Evolutionary conservation across 805 yeast genomes (phyloP), one percentile per base, ranked within the genome.

Genomic region (Candida boidinii): DNA sequence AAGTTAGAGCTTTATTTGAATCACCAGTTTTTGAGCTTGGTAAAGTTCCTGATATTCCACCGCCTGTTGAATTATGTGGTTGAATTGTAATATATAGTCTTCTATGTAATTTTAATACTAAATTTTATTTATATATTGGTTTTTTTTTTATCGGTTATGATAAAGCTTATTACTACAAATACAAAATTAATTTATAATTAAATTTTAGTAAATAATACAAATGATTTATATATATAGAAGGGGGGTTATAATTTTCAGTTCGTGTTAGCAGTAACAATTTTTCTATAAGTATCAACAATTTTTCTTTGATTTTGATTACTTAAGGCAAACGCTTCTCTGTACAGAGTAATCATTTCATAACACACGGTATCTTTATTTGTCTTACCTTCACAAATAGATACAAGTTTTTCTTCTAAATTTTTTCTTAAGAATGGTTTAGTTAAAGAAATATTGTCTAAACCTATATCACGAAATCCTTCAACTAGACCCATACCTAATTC

Each of bases 371-470:
- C 60, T 44, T 71, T 75, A 1, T 70, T 51, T 22, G 64, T 58
- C 4, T 46, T 42, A 0, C 96, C 96, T 1, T 68, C 66, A 33
- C 88, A 81, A 4, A 92, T 83, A 24, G 67, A 65, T 34, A 63
- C 70, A 47, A 92, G 62, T 30, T 74, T 70, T 12, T 53, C 59
- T 49, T 92, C 98, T 53, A 92, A 62, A 27, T 73, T 75, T 34
- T 80, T 76, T 35, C 99, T 64, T 38, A 92, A 57, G 45, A 83
- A 82, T 4, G 99, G 99, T 46, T 92, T 90, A 0, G 96, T 79
- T 39, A 92, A 64, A 1, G 90, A 78, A 26, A 70, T 55, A 37
- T 67, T 60, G 45, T 86, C 87, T 20, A 85, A 67, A 3, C 82
- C 86, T 36, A 92, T 73, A 28, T 70, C 67, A 36, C 84, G 87